A percentile compares a stretch with the other conserved stretches of the same genome.
Evolutionary conservation across 2,329 filamentous ascomycete genomes (phyloP).

Genomic region (Nannizzia gypsea): DNA sequence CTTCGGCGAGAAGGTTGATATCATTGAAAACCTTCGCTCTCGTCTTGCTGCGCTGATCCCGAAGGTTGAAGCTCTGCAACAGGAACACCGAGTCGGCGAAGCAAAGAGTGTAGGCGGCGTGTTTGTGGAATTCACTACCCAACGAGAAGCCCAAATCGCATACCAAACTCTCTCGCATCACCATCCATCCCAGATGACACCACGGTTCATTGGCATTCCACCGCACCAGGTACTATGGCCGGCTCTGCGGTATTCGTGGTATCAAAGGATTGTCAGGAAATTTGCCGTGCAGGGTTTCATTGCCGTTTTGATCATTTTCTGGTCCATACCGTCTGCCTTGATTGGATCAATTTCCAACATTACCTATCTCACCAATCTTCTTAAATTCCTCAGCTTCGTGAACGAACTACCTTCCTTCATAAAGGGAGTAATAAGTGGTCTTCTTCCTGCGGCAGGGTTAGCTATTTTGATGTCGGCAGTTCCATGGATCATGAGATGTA

Average conservation of each 20-base stretch:
- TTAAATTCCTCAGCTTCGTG: slow-evolving; percentile 61
- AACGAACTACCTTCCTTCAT: slow-evolving; percentile 56
- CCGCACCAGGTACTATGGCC: slow-evolving; percentile 84
- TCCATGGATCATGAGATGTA: slow-evolving; percentile 66
- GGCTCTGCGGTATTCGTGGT: slow-evolving; percentile 69
- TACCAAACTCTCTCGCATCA: slow-evolving; percentile 78
- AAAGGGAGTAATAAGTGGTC: slow-evolving; percentile 68
- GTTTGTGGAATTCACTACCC: slow-evolving; percentile 78
- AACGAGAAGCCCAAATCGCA: slow-evolving; percentile 73
- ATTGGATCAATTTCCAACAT: slow-evolving; percentile 86
- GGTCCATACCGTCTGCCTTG: slow-evolving; percentile 61
- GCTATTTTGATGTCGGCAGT: slow-evolving; percentile 79
- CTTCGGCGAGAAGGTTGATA: slow-evolving; percentile 80
- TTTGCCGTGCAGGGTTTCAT: slow-evolving; percentile 60
- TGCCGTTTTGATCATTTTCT: slow-evolving; percentile 71
- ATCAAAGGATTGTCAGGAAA: slow-evolving; percentile 63
- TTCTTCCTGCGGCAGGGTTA: slow-evolving; percentile 68
- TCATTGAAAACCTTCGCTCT: slow-evolving; percentile 70
- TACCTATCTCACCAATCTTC: slow-evolving; percentile 44
- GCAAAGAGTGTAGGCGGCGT: slow-evolving; percentile 59
- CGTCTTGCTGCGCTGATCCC: slow-evolving; percentile 62
- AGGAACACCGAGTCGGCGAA: slow-evolving; percentile 51
- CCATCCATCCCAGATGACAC: slow-evolving; percentile 73
- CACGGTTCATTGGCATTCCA: slow-evolving; percentile 71
- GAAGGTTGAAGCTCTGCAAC: slow-evolving; percentile 55